Percentiles rank a stretch among this genome's conserved stretches.
Evolutionary conservation across 2,329 filamentous ascomycete genomes (phyloP).

Genomic region (Davidsoniella australis): DNA sequence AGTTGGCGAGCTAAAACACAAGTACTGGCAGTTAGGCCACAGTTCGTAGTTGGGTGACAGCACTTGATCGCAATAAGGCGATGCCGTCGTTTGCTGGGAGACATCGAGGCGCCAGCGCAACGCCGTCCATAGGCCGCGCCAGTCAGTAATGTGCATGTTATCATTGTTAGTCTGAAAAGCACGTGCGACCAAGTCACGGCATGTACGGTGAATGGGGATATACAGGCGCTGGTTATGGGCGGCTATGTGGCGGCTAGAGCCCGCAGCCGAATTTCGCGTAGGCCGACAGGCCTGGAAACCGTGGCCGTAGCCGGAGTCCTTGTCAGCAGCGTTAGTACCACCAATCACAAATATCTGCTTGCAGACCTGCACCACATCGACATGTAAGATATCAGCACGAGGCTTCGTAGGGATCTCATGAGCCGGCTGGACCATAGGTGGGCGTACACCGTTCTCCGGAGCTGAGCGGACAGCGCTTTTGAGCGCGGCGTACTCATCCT

Average conservation of each 20-base stretch:
- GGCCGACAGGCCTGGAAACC: neutral
- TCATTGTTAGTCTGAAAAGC: neutral
- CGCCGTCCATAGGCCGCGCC: neutral
- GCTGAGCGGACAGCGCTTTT: neutral
- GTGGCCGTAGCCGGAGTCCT: neutral
- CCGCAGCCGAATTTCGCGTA: too few species aligned
- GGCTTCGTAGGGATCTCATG: neutral
- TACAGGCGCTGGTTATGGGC: neutral
- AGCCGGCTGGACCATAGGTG: too few species aligned
- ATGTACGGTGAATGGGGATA: constrained; percentile 4
- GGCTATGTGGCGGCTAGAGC: too few species aligned
- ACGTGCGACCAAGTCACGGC: neutral
- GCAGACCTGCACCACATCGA: neutral
- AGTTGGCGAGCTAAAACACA: neutral
- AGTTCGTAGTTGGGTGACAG: constrained; percentile 8
- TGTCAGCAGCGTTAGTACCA: neutral
- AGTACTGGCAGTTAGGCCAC: constrained; percentile 7
- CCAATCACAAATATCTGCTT: neutral
- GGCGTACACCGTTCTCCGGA: too few species aligned
- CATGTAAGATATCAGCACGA: neutral
- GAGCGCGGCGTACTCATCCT: neutral
- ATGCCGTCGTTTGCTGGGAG: neutral
- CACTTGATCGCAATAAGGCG: neutral
- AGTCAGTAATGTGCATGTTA: constrained; percentile 3
- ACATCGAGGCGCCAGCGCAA: constrained; percentile 4